Evolutionary conservation across 1,284 basidiomycete genomes (phyloP), one percentile per base, ranked within the genome.

Genomic region (Trichosporon inkin): DNA sequence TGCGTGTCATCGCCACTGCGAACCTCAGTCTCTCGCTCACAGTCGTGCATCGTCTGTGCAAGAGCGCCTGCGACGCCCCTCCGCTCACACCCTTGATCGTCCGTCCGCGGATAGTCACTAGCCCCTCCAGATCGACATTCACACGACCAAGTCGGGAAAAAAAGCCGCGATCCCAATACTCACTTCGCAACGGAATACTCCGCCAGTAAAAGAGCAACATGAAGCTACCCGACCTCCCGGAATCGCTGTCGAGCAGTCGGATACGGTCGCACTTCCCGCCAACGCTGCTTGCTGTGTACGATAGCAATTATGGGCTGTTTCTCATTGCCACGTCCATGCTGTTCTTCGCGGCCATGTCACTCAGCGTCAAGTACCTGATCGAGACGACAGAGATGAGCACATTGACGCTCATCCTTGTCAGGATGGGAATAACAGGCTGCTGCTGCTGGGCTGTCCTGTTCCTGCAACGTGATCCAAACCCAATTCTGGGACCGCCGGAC

Each of bases 401-500:
- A 24, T 47, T 71, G 3, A 71, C 72, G 2, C 65, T 77, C 51
- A 76, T 76, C 39, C 64, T 71, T 39, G 71, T 73, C 8, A 65
- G 72, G 34, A 74, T 74, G 73, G 62, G 55, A 0, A 81, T 84
- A 44, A 83, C 83, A 0, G 79, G 80, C 62, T 39, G 79, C 7
- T 80, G 78, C 58, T 83, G 81, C 56, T 69, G 82, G 11, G 41
- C 69, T n/a, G 82, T 81, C 55, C 81, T 85, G 73, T 49, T 16
- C 35, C 73, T 73, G 13, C 59, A 70, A 38, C 79, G 81, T 20
- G 82, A 88, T 0, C 83, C 85, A 0, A 77, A 89, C 67, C 88
- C 88, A 0, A 75, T 86, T 55, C 67, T 85, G 2, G 89, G 89
- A 0, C 89, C 88, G 0, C 84, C 84, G 55, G 86, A 82, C 2